phyloP scores from a whole-genome alignment of 192 early-diverging fungal species.

The Ambispora gerdemannii region DNA sequence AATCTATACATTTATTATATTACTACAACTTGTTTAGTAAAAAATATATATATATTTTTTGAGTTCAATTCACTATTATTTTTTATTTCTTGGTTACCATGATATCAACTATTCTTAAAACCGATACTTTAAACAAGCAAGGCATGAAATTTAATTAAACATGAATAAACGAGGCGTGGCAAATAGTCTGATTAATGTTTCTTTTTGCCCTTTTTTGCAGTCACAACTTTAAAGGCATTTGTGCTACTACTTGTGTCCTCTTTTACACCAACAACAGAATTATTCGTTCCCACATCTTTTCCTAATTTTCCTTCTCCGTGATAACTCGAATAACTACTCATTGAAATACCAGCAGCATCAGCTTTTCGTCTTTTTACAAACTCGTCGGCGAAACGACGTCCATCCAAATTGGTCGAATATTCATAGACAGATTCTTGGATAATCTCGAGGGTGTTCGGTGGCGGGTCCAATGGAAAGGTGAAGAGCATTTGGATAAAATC shows the following conservation, averaged over 20 bases:
- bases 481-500: conserved; percentile 78
- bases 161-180: too few species aligned
- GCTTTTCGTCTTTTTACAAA: conserved; percentile 73
- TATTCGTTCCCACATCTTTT: conserved; percentile 32
- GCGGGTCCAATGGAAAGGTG: conserved; percentile 65
- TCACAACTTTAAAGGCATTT: conserved; percentile 42
- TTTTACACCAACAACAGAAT: conserved; percentile 25
- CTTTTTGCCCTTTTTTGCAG: conserved; percentile 46
- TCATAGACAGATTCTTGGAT: conserved; percentile 75
- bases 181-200: conserved; percentile 25
- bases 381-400: conserved; percentile 75
- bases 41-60: too few species aligned
- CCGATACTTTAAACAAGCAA: not conserved
- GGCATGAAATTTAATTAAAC: too few species aligned
- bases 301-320: conserved; percentile 29
- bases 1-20: too few species aligned
- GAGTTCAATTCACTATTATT: too few species aligned
- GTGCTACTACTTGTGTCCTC: conserved; percentile 16
- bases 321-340: conserved; percentile 13
- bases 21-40: too few species aligned
- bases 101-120: not conserved
- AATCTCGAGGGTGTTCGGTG: conserved; percentile 65
- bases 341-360: conserved; percentile 49
- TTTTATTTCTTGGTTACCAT: too few species aligned
- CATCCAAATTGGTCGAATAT: conserved; percentile 68